Evolutionary conservation across 148 eudicot species (phyloP).

Genomic region (Amaranthus cruentus): DNA sequence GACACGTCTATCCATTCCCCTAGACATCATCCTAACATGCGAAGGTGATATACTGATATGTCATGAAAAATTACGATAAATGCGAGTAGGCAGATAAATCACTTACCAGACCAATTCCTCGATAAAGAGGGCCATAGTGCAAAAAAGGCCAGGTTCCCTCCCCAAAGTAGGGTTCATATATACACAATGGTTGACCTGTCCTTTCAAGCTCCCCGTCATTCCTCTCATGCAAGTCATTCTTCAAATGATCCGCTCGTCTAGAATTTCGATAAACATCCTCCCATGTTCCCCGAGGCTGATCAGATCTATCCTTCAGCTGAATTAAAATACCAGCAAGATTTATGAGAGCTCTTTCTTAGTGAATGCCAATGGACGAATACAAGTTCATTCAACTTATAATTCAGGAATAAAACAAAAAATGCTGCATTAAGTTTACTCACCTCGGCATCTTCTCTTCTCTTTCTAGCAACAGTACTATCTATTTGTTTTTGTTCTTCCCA

Average conservation of each 20-base stretch:
- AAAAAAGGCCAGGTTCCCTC: slow-evolving; percentile 92
- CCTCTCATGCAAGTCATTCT: slow-evolving; percentile 74
- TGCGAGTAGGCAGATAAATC: background rate
- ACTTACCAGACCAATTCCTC: slow-evolving; percentile 87
- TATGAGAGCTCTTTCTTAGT: background rate
- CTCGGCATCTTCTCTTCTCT: slow-evolving; percentile 82
- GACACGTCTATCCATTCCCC: too few relatives aligned
- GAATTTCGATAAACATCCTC: slow-evolving; percentile 79
- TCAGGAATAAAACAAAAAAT: background rate
- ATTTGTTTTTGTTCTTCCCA: slow-evolving; percentile 74
- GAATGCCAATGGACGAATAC: background rate
- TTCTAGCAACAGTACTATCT: slow-evolving; percentile 41
- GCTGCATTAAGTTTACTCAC: slow-evolving; percentile 27
- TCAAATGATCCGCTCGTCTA: slow-evolving; percentile 65
- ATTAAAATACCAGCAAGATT: slow-evolving; percentile 21
- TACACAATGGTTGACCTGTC: slow-evolving; percentile 86
- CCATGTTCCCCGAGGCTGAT: slow-evolving; percentile 77
- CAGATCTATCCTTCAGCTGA: slow-evolving; percentile 93
- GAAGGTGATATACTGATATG: background rate
- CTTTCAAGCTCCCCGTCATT: slow-evolving; percentile 97
- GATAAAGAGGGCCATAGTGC: slow-evolving; percentile 74
- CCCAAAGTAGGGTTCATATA: slow-evolving; percentile 87
- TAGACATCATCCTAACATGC: background rate
- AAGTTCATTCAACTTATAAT: background rate
- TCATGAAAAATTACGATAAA: background rate